A percentile compares a stretch with the other conserved stretches of the same genome.
phyloP scores from a whole-genome alignment of 2,329 filamentous ascomycete species.

The Purpureocillium lavendulum region DNA sequence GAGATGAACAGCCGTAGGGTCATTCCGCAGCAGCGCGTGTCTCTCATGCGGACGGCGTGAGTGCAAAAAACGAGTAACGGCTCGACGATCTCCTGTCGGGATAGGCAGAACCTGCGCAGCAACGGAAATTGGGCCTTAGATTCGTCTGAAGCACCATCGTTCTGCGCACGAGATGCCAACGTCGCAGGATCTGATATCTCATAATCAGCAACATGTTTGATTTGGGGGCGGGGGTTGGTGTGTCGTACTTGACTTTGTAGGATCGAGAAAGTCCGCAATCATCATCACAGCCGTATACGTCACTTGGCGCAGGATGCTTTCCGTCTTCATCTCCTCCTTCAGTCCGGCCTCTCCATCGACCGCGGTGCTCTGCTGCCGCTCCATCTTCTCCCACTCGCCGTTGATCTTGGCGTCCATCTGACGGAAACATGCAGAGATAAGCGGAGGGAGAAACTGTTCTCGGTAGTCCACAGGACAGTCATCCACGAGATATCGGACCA shows the following conservation, averaged over 20 bases:
- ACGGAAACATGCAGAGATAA: conserved; percentile 72
- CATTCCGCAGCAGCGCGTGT: conserved; percentile 79
- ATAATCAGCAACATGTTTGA: too few relatives aligned
- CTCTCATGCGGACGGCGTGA: conserved; percentile 81
- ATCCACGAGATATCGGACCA: conserved; percentile 82
- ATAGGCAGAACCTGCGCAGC: conserved; percentile 76
- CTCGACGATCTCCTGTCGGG: conserved; percentile 69
- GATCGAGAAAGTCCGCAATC: conserved; percentile 82
- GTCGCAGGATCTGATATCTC: conserved; percentile 20
- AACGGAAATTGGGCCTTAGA: conserved; percentile 39
- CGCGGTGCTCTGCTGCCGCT: conserved; percentile 50
- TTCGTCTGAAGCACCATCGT: conserved; percentile 14
- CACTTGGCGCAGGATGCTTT: conserved; percentile 87
- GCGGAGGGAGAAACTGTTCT: conserved; percentile 72
- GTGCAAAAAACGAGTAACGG: conserved; percentile 87
- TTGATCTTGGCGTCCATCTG: conserved; percentile 85
- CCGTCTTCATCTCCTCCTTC: conserved; percentile 94
- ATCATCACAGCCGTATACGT: conserved; percentile 90
- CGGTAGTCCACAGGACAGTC: conserved; percentile 78
- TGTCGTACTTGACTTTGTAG: conserved; percentile 53
- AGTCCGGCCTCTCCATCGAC: conserved; percentile 67
- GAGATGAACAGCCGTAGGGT: conserved; percentile 81
- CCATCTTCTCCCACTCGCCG: conserved; percentile 75
- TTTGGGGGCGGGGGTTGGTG: neutral
- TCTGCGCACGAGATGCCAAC: conserved; percentile 16